Conservation (phyloP, 2,329 filamentous ascomycete genomes). For the Ascochyta lentis region DNA sequence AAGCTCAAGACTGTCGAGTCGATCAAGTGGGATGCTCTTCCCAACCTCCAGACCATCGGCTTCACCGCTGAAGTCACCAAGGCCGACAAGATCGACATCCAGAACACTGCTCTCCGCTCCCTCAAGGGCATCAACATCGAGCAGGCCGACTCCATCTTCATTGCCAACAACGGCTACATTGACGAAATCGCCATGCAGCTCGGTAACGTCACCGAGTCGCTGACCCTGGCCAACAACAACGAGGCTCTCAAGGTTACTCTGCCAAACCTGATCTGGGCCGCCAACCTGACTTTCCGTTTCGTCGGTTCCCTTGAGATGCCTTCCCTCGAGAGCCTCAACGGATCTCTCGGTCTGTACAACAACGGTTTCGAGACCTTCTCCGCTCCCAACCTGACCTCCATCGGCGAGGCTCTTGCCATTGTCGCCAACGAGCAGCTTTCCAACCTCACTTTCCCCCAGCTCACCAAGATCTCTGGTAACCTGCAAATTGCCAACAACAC, state of each 20-base stretch:
- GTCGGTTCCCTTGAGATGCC: slow-evolving; percentile 77
- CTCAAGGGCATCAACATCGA: slow-evolving; percentile 82
- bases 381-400: slow-evolving; percentile 73
- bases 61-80: slow-evolving; percentile 71
- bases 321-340: slow-evolving; percentile 73
- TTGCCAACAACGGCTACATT: slow-evolving; percentile 86
- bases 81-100: slow-evolving; percentile 74
- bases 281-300: slow-evolving; percentile 84
- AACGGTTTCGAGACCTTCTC: slow-evolving; percentile 71
- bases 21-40: slow-evolving; percentile 77
- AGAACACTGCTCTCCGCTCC: slow-evolving; percentile 82
- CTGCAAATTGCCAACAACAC: slow-evolving; percentile 93
- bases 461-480: slow-evolving; percentile 76
- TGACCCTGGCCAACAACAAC: slow-evolving; percentile 84
- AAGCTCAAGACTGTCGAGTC: slow-evolving; percentile 68
- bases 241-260: slow-evolving; percentile 73
- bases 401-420: slow-evolving; percentile 65
- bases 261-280: slow-evolving; percentile 77
- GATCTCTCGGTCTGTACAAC: slow-evolving; percentile 82
- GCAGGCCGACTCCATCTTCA: slow-evolving; percentile 73
- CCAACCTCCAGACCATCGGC: slow-evolving; percentile 64
- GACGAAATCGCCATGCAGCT: slow-evolving; percentile 78
- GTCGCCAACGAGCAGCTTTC: slow-evolving; percentile 62
- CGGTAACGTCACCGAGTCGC: slow-evolving; percentile 71
- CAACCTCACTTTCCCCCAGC: slow-evolving; percentile 77